Conservation (phyloP, 495 filamentous ascomycete genomes). For the Clavariopsis aquatica region DNA sequence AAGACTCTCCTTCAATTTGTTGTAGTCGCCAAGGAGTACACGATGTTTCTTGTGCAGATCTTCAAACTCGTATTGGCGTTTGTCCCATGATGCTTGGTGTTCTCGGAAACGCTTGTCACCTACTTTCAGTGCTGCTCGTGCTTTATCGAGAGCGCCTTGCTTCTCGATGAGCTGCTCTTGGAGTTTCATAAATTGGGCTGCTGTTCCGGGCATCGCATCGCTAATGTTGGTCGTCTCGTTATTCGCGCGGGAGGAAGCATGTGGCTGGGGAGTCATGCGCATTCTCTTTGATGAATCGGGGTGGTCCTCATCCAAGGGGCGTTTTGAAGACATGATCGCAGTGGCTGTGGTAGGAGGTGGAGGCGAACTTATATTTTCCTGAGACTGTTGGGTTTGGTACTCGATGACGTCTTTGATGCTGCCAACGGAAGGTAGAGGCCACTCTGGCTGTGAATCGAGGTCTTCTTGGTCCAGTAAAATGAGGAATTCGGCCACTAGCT, state of each 20-base stretch:
- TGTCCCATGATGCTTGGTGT: background rate
- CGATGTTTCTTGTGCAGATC: background rate
- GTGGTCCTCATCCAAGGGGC: constrained; percentile 16
- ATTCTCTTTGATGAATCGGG: constrained; percentile 25
- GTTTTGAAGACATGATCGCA: constrained; percentile 6
- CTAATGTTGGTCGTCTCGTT: constrained; percentile 26
- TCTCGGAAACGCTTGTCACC: background rate
- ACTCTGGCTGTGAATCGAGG: constrained; percentile 2
- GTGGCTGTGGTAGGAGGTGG: background rate
- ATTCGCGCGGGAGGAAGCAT: background rate
- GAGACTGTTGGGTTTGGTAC: constrained; percentile 21
- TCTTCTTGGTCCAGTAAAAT: background rate
- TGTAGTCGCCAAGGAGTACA: background rate
- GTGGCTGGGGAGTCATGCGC: constrained; percentile 30
- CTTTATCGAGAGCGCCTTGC: background rate
- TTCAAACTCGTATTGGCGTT: constrained; percentile 19
- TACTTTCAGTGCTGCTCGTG: background rate
- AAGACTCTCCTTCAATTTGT: background rate
- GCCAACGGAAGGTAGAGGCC: constrained; percentile 28
- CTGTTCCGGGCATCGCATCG: constrained; percentile 31
- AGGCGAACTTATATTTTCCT: background rate
- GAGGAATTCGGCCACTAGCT: constrained; percentile 21
- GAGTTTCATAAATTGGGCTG: constrained; percentile 10
- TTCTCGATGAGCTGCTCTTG: constrained; percentile 11
- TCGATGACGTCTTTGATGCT: constrained; percentile 32